Conservation (phyloP, 164 flowering plant species). For the Macadamia integrifolia region DNA sequence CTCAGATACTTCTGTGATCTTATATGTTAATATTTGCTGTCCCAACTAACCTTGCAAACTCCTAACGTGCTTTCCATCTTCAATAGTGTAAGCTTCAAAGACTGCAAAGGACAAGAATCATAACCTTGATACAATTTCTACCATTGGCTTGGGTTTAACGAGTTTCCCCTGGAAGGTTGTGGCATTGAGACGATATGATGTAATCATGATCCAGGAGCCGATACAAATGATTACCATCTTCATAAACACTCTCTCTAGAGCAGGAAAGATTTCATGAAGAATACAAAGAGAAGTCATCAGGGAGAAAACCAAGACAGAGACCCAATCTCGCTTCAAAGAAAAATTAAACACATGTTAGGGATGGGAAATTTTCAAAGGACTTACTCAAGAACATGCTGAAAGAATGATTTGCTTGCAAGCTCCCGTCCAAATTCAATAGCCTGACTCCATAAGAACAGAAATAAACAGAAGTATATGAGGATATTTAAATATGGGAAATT, state of each 20-base stretch:
- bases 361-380: slow-evolving; percentile 17
- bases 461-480: background rate
- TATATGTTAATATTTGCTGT: background rate
- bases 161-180: slow-evolving; percentile 68
- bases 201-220: slow-evolving; percentile 88
- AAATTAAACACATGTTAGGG: background rate
- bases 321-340: slow-evolving; percentile 10
- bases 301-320: background rate
- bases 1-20: background rate
- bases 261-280: slow-evolving; percentile 5
- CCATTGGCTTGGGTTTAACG: slow-evolving; percentile 63
- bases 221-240: slow-evolving; percentile 79
- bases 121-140: slow-evolving; percentile 66
- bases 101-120: slow-evolving; percentile 63
- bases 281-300: slow-evolving; percentile 3
- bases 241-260: slow-evolving; percentile 65
- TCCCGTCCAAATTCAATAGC: slow-evolving; percentile 69
- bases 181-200: slow-evolving; percentile 56
- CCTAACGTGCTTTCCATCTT: slow-evolving; percentile 80
- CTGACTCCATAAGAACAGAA: slow-evolving; percentile 27
- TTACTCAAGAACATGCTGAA: slow-evolving; percentile 64
- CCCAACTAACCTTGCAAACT: slow-evolving; percentile 64
- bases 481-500: too few species aligned
- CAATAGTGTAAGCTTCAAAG: slow-evolving; percentile 73
- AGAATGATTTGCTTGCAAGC: slow-evolving; percentile 54